Conservation (phyloP, 805 yeast species). For the Kluyveromyces lactis region DNA sequence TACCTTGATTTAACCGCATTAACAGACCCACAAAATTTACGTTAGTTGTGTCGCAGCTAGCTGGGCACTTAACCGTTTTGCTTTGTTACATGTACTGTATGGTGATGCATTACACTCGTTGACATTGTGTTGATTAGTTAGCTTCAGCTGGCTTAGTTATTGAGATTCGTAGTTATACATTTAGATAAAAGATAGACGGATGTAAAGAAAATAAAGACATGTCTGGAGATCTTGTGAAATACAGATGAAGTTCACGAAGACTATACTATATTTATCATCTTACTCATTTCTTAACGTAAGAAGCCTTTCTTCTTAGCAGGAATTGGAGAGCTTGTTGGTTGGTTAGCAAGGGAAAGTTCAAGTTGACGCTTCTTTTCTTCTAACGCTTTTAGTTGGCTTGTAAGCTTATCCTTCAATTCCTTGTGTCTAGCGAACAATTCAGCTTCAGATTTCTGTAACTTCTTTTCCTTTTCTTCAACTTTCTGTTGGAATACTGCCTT, state of each 20-base stretch:
- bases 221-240: neutral
- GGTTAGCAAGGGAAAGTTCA: constrained; percentile 36
- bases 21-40: too few species aligned
- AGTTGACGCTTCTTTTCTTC: constrained; percentile 85
- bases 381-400: constrained; percentile 77
- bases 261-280: too few species aligned
- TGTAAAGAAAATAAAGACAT: neutral
- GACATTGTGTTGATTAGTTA: too few species aligned
- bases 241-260: too few species aligned
- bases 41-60: too few species aligned
- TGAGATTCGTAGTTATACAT: neutral
- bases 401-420: constrained; percentile 92
- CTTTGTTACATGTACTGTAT: too few species aligned
- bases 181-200: neutral
- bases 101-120: too few species aligned
- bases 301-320: constrained; percentile 73
- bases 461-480: constrained; percentile 94
- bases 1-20: too few species aligned
- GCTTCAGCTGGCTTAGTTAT: too few species aligned
- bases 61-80: too few species aligned
- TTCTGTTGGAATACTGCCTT: constrained; percentile 92
- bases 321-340: constrained; percentile 39
- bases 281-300: constrained; percentile 41
- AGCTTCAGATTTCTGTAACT: constrained; percentile 92
- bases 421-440: constrained; percentile 92